Base-by-base conservation (phyloP, 108 stramenopile genomes). In the Pseudonitzschia delicatissima region DNA sequence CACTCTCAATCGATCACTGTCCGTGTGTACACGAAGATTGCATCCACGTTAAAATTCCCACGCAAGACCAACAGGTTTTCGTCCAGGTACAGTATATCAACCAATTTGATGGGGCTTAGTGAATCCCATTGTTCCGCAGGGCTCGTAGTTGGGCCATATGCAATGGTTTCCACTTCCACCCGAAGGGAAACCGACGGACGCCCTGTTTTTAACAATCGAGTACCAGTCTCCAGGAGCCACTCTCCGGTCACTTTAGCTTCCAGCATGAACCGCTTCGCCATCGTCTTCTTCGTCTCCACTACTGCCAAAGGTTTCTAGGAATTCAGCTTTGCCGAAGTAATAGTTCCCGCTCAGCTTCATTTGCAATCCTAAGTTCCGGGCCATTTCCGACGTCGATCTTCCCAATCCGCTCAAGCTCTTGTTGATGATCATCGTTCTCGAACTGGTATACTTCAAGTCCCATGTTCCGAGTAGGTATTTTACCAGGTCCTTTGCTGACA, bases 71-170 rank as follows among this genome's bases (percentile, higher is more conserved):
- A 44, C 20, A 83, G 25, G 68, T 77, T 76, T 15, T 78, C 77
- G 45, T 78, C 77, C 55, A 83, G 48, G 60, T 81, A 86, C 6
- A 64, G 50, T 34, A 86, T 27, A 37, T 83, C 76, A 31, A 86
- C 57, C 67, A 83, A 45, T 44, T 86, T 86, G 73, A 86, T 77
- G 2, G 81, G 77, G 25, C 85, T 79, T 11, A 86, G 48, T 21
- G 61, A 67, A 50, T 82, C 76, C 85, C 85, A 86, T 27, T 86
- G 80, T 29, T 82, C 80, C 15, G 81, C 85, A 40, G 66, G 78
- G 52, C 74, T 72, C 29, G 53, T 71, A 37, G 64, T 73, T 17
- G 73, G 70, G 12, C 79, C 81, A 55, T 86, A 82, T 0, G 37
- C 66, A 9, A 86, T 78, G 20, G 70, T 80, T 18, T 80, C 79